Evolutionary conservation across 306 rosid species (phyloP).

Genomic region (Cicer chorassanicum): DNA sequence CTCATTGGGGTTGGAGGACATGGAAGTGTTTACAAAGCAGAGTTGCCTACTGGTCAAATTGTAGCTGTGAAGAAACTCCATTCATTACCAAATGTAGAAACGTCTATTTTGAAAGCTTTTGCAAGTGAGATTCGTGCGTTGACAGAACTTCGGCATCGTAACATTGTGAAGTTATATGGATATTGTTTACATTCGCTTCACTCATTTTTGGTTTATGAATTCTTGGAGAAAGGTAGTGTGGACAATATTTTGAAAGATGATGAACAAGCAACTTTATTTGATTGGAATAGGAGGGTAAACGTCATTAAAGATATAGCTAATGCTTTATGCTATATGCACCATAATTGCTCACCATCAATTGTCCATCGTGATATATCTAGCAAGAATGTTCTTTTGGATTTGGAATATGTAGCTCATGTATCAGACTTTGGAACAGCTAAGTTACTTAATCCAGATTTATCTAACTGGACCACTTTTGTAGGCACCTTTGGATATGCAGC

Average conservation of each 20-base stretch:
- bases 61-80: constrained; percentile 4
- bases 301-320: not conserved
- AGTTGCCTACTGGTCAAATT: not conserved
- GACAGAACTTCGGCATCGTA: not conserved
- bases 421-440: not conserved
- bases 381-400: not conserved
- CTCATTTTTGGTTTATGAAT: constrained; percentile 10
- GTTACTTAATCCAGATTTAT: not conserved
- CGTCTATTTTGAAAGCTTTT: not conserved
- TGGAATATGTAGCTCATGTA: not conserved
- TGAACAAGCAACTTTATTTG: not conserved
- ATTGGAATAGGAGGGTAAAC: not conserved
- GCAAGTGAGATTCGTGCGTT: not conserved
- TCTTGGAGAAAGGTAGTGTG: not conserved
- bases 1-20: not conserved
- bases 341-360: not conserved
- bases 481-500: not conserved
- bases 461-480: not conserved
- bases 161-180: constrained; percentile 8
- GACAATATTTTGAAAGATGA: not conserved
- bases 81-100: not conserved
- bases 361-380: not conserved
- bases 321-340: not conserved
- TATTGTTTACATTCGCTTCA: not conserved
- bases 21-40: constrained; percentile 1